Conservation (phyloP, 106 monocot species). For the Platanthera zijinensis region DNA sequence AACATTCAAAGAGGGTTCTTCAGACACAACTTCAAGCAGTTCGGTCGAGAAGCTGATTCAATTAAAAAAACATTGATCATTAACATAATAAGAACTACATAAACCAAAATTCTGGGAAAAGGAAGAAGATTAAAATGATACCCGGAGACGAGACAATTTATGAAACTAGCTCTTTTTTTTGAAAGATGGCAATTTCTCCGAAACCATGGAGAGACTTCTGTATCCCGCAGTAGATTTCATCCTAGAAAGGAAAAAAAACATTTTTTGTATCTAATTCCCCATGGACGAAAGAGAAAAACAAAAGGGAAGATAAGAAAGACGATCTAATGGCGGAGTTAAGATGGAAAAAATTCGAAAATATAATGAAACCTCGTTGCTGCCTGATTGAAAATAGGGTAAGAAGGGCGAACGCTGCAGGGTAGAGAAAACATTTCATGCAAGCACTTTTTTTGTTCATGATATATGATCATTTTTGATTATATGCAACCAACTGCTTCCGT, state of each 20-base stretch:
- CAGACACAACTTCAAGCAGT: conserved; percentile 42
- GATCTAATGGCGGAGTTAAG: not conserved
- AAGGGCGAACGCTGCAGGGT: not conserved
- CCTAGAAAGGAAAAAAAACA: conserved; percentile 1
- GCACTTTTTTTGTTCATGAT: no score
- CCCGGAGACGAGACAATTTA: conserved; percentile 31
- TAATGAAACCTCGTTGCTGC: not conserved
- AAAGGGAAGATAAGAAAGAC: not conserved
- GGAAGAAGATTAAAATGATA: not conserved
- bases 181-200: not conserved
- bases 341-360: not conserved
- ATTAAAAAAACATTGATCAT: not conserved
- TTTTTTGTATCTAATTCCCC: not conserved
- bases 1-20: conserved; percentile 38
- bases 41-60: conserved; percentile 42
- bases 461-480: no score
- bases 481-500: no score
- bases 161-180: conserved; percentile 13
- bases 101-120: not conserved
- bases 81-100: not conserved
- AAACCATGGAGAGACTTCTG: conserved; percentile 15
- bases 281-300: not conserved
- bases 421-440: not conserved
- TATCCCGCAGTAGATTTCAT: not conserved
- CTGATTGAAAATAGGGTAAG: not conserved